Conservation (phyloP, 495 filamentous ascomycete species). For the Paragyromitra xinjiangensis region DNA sequence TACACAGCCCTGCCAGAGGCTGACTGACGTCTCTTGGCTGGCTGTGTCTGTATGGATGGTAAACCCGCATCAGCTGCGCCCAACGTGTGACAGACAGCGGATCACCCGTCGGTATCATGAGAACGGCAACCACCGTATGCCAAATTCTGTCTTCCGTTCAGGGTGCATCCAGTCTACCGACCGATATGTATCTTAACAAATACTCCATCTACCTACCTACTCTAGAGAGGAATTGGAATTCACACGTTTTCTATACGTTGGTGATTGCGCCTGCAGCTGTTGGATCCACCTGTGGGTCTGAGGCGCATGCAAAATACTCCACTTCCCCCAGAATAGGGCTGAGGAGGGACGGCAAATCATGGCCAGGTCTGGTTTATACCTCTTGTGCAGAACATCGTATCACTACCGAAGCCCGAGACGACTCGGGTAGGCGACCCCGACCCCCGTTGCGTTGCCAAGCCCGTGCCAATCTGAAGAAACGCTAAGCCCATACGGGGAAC, state of each 20-base stretch:
- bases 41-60: background rate
- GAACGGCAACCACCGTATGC: background rate
- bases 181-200: background rate
- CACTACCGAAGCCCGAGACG: background rate
- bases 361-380: background rate
- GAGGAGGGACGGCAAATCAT: background rate
- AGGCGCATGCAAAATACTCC: background rate
- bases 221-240: background rate
- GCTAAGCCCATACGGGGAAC: too few relatives aligned
- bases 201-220: background rate
- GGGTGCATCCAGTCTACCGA: background rate
- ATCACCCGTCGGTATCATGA: background rate
- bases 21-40: conserved; percentile 9
- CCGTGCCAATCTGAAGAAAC: background rate
- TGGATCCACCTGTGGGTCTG: conserved; percentile 6
- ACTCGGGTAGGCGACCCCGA: background rate
- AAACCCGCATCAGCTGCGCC: background rate
- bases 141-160: background rate
- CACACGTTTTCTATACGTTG: background rate
- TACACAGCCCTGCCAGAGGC: background rate
- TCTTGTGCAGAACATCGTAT: background rate
- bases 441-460: background rate
- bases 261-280: conserved; percentile 27
- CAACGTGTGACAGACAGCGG: background rate
- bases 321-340: conserved; percentile 5